A percentile compares a stretch with the other conserved stretches of the same genome.
These are phyloP conservation scores for Cladosporium sp. DNA, from an alignment of 2,329 filamentous ascomycete species.

Conservation along the genomic window DNA sequence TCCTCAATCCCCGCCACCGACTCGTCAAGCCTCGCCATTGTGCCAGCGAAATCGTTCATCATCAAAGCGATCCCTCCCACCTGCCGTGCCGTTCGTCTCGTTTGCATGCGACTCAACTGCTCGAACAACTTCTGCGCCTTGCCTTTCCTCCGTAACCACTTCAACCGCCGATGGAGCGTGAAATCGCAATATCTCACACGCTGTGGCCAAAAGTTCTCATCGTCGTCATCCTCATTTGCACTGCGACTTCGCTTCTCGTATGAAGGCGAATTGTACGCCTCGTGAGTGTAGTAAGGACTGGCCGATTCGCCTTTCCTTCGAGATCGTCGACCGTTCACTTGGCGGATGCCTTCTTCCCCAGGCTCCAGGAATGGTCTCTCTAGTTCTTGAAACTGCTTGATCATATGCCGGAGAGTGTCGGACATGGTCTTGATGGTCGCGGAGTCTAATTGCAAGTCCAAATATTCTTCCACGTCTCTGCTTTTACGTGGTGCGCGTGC, in stretches of 20 bases:
- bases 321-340: conserved; percentile 17
- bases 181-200: conserved; percentile 32
- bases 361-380: conserved; percentile 36
- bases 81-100: conserved; percentile 34
- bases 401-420: conserved; percentile 33
- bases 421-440: conserved; percentile 35
- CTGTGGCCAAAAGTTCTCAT: conserved; percentile 28
- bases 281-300: conserved; percentile 24
- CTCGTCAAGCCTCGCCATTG: conserved; percentile 20
- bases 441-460: conserved; percentile 29
- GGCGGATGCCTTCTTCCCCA: conserved; percentile 23
- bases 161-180: conserved; percentile 31
- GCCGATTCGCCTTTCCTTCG: conserved; percentile 19
- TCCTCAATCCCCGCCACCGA: conserved; percentile 27
- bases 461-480: conserved; percentile 15
- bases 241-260: conserved; percentile 22
- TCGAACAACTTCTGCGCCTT: conserved; percentile 35
- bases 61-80: conserved; percentile 29
- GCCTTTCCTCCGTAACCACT: conserved; percentile 36
- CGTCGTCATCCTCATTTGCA: conserved; percentile 27
- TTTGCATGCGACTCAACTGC: conserved; percentile 35
- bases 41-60: conserved; percentile 28
- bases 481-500: conserved; percentile 21
- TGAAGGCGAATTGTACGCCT: conserved; percentile 27
- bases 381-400: conserved; percentile 33